Base-by-base conservation (phyloP, 768 basidiomycete species). In the Solioccasus polychromus region DNA sequence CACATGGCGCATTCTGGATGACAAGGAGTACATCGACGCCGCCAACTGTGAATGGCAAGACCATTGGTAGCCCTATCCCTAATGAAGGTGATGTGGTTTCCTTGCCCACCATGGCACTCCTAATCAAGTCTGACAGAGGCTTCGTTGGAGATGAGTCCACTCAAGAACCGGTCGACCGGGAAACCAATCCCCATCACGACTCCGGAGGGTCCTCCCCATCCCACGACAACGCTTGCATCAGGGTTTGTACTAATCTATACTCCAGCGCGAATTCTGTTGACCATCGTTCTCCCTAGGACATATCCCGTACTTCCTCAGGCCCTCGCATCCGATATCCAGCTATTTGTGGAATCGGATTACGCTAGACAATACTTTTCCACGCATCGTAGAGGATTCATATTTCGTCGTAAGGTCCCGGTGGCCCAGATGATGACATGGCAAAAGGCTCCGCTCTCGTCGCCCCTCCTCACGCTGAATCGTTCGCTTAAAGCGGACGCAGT, bases 391-490 rank as follows among this genome's bases (percentile, higher is more conserved):
- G 93, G 93, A 0, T 84, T 95, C 60, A 85, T 92, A 47, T 92
- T 92, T 66, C 76, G 79, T 50, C 77, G 91, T 36, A 81, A 75
- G 49, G 79, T 95, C 2, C 92, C 93, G 1, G 79, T 95, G 4
- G 82, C 76, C 19, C 84, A 90, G 59, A 78, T 95, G 69, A 92
- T 96, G 88, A 76, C 80, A 38, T 95, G 92, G 90, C 93, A 95
- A 64, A 90, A 86, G 76, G 58, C 75, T 1, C 82, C 87, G 8
- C 71, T 97, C 36, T 69, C 74, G 3, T 77, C 83, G 0, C 92
- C 93, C 3, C 70, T 97, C 12, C 78, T 97, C 17, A 74, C 82
- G 5, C 66, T 91, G 8, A 82, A 82, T 44, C 75, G 83, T 5
- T 50, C 73, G 0, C 70, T 92, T 18, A 77, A 80, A 48, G 83